phyloP scores from a whole-genome alignment of 306 rosid species.

The Lathyrus tuberosus region DNA sequence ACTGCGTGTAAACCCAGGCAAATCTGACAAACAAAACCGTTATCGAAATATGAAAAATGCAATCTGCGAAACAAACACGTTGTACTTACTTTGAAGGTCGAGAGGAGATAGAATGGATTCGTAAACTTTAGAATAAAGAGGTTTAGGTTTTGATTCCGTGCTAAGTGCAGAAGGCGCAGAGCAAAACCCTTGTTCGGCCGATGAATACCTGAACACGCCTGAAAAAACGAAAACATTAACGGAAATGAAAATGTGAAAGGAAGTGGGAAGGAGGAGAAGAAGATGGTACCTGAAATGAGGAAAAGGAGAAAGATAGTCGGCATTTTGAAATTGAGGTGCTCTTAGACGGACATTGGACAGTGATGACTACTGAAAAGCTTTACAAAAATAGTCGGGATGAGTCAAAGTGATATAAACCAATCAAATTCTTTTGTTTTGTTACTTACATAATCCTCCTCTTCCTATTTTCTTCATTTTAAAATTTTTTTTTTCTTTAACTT shows the following conservation, averaged over 20 bases:
- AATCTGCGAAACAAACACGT: background rate
- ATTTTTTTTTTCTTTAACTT: no score
- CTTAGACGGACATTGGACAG: no score
- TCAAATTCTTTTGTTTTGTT: no score
- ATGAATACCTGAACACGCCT: constrained; percentile 58
- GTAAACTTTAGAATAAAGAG: constrained; percentile 66
- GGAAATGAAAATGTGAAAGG: background rate
- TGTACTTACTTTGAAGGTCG: constrained; percentile 68
- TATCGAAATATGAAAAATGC: background rate
- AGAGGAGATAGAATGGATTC: constrained; percentile 78
- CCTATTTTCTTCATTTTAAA: no score
- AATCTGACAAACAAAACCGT: constrained; percentile 56
- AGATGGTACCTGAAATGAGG: constrained; percentile 41
- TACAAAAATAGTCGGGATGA: no score
- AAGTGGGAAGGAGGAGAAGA: background rate
- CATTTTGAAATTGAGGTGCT: constrained; percentile 33
- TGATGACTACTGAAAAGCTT: background rate
- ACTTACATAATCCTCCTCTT: no score
- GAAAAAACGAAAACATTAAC: constrained; percentile 35
- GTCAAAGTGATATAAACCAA: no score
- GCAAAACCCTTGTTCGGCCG: constrained; percentile 67
- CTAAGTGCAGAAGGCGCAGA: constrained; percentile 59
- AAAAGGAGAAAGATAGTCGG: constrained; percentile 26
- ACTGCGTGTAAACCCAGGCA: constrained; percentile 98
- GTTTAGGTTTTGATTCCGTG: constrained; percentile 46